These are phyloP conservation scores for Chrysanthemum makinoi DNA, from an alignment of 129 eudicot genomes.

Conservation along the genomic window DNA sequence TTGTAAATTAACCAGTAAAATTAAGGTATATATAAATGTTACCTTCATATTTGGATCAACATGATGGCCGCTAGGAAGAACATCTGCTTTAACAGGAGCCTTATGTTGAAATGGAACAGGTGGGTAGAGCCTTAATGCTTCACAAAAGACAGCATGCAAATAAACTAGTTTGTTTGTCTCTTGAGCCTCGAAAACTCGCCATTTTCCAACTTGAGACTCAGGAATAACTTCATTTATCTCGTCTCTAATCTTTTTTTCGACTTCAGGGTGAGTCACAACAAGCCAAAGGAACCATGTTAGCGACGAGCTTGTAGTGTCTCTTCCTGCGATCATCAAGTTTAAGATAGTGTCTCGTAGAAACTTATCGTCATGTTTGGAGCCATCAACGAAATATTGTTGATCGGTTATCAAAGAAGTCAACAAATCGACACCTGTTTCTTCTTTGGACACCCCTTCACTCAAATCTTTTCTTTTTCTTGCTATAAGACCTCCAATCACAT, in stretches of 20 bases:
- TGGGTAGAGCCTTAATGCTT: conserved; percentile 72
- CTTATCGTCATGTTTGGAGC: conserved; percentile 36
- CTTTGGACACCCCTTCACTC: not conserved
- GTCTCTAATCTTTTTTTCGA: conserved; percentile 47
- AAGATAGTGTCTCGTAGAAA: conserved; percentile 62
- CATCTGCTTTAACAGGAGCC: conserved; percentile 48
- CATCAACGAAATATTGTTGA: conserved; percentile 6
- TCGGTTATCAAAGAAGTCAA: conserved; percentile 54
- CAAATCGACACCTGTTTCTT: conserved; percentile 42
- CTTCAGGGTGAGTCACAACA: conserved; percentile 47
- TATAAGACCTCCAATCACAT: conserved; percentile 32
- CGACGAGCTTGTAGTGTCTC: conserved; percentile 73
- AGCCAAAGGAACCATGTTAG: conserved; percentile 86
- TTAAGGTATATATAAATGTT: not conserved
- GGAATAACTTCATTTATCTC: conserved; percentile 37
- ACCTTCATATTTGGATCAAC: conserved; percentile 65
- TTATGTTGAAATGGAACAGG: conserved; percentile 86
- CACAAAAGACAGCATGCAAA: conserved; percentile 65
- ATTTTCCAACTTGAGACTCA: conserved; percentile 16
- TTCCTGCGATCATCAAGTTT: conserved; percentile 67
- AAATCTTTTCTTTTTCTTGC: conserved; percentile 42
- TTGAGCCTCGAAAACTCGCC: conserved; percentile 33
- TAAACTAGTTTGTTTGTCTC: conserved; percentile 52
- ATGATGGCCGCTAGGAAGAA: conserved; percentile 68
- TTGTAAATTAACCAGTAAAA: not conserved